phyloP scores from a whole-genome alignment of 495 filamentous ascomycete species.

The Cercophora sp. region DNA sequence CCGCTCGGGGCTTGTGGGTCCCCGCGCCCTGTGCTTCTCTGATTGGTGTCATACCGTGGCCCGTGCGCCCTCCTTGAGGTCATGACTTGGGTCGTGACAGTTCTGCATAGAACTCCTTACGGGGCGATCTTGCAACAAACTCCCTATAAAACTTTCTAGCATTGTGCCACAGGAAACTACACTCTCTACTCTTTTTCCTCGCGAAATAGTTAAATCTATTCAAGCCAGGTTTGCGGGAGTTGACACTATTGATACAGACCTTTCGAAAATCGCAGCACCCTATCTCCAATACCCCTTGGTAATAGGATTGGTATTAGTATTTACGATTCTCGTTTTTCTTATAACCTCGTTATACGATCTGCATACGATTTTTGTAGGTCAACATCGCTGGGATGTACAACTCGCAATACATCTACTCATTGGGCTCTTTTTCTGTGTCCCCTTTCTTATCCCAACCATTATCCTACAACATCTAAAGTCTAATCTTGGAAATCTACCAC shows the following conservation, averaged over 20 bases:
- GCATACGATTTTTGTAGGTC: not conserved
- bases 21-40: too few species aligned
- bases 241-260: not conserved
- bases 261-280: not conserved
- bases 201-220: not conserved
- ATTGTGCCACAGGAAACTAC: not conserved
- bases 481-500: not conserved
- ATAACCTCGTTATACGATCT: not conserved
- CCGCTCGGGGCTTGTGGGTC: too few species aligned
- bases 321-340: not conserved
- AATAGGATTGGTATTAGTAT: conserved; percentile 1
- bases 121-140: not conserved
- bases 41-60: too few species aligned
- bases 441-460: not conserved
- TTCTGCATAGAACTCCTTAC: not conserved
- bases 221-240: not conserved
- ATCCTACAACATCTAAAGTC: not conserved
- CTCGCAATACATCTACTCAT: not conserved
- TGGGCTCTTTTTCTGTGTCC: not conserved
- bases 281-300: conserved; percentile 1
- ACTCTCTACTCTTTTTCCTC: not conserved
- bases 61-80: too few species aligned
- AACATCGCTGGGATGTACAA: not conserved
- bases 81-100: not conserved
- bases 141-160: not conserved